These are phyloP conservation scores for Mycosphaerella arachidis DNA, from an alignment of 2,329 filamentous ascomycete genomes.

Conservation along the genomic window DNA sequence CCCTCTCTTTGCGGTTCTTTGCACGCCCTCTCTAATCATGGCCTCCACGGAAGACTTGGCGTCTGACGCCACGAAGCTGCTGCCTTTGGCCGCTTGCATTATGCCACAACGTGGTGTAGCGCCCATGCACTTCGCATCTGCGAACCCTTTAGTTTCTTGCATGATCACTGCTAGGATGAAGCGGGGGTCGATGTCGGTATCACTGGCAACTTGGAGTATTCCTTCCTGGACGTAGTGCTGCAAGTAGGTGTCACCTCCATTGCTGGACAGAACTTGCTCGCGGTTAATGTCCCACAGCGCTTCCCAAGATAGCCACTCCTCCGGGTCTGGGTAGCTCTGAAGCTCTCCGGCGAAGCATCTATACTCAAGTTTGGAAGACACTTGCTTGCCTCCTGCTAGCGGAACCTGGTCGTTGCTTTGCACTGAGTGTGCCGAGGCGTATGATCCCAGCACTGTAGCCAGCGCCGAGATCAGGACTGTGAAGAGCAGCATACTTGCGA, in stretches of 20 bases:
- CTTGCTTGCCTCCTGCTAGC: neutral
- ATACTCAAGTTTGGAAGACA: constrained; percentile 6
- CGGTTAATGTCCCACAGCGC: constrained; percentile 22
- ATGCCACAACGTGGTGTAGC: constrained; percentile 16
- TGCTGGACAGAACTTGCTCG: constrained; percentile 16
- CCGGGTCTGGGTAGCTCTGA: neutral
- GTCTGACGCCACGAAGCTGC: constrained; percentile 9
- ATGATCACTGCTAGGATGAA: constrained; percentile 23
- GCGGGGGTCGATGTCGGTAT: constrained; percentile 14
- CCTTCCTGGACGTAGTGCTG: constrained; percentile 18
- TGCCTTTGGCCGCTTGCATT: constrained; percentile 16
- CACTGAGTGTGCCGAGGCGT: neutral
- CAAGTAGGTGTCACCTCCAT: constrained; percentile 21
- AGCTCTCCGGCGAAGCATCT: constrained; percentile 14
- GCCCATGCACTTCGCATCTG: constrained; percentile 14
- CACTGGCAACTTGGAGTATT: constrained; percentile 12
- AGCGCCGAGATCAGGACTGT: constrained; percentile 3
- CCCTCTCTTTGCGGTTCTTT: constrained; percentile 9
- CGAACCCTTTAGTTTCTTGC: constrained; percentile 20
- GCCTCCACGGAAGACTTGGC: constrained; percentile 11
- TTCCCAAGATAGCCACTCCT: constrained; percentile 17
- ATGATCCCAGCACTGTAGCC: neutral
- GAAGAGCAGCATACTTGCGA: constrained; percentile 4
- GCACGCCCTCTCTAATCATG: constrained; percentile 22
- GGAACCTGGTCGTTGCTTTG: neutral